phyloP scores from a whole-genome alignment of 2,329 filamentous ascomycete species.

The Aspergillus glaucus region DNA sequence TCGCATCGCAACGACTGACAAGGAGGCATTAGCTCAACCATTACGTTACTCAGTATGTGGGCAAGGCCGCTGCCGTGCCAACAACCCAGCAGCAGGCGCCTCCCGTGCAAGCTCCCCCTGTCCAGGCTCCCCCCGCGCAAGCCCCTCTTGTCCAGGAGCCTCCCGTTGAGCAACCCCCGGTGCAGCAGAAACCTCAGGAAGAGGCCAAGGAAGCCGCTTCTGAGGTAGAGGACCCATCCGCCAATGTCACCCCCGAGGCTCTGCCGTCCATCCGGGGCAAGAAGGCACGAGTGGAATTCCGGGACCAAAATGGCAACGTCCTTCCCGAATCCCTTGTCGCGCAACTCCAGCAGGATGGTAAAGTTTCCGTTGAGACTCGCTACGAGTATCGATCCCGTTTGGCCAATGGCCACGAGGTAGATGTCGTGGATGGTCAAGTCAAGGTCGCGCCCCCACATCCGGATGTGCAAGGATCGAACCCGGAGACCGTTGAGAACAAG shows the following conservation, averaged over 20 bases:
- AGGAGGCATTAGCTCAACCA: constrained; percentile 29
- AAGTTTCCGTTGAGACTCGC: constrained; percentile 90
- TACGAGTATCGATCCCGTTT: constrained; percentile 92
- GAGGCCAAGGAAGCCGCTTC: constrained; percentile 16
- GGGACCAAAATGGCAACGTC: constrained; percentile 87
- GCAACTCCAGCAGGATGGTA: constrained; percentile 64
- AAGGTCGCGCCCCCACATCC: constrained; percentile 47
- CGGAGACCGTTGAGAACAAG: constrained; percentile 46
- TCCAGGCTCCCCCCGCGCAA: constrained; percentile 6
- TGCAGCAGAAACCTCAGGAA: constrained; percentile 11
- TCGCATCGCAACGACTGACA: constrained; percentile 20
- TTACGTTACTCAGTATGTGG: constrained; percentile 30
- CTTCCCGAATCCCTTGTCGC: constrained; percentile 78
- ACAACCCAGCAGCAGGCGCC: constrained; percentile 16
- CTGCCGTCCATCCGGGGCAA: constrained; percentile 40
- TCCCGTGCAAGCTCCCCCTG: constrained; percentile 8
- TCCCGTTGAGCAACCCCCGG: not conserved
- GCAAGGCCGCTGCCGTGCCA: constrained; percentile 16
- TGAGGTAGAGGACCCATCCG: constrained; percentile 17
- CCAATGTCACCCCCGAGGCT: constrained; percentile 29
- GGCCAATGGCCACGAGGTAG: constrained; percentile 69
- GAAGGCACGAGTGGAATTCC: constrained; percentile 86
- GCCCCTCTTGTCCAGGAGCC: constrained; percentile 4
- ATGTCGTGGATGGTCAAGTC: constrained; percentile 30
- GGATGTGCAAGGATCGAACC: constrained; percentile 53